These are phyloP conservation scores for Zasmidium citrigriseum DNA, from an alignment of 2,329 filamentous ascomycete genomes.

Conservation along the genomic window DNA sequence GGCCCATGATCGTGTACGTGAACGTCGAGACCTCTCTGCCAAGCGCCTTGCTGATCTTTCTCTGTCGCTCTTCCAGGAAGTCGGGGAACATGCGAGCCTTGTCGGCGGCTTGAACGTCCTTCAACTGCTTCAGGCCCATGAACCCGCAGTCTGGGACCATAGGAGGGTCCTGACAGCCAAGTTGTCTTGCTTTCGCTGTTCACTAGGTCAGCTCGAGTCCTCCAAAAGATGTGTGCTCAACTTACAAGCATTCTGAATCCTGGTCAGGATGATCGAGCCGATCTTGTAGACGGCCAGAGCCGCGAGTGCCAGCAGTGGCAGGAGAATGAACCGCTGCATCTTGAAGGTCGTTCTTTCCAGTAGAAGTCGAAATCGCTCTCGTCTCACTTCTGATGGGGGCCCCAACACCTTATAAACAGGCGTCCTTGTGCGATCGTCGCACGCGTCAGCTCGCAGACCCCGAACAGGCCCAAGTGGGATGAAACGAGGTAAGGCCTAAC, in stretches of 20 bases:
- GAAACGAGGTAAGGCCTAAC: too few relatives aligned
- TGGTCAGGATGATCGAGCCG: conserved; percentile 19
- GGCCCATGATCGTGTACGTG: conserved; percentile 26
- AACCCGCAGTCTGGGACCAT: conserved; percentile 26
- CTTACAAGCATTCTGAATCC: conserved; percentile 19
- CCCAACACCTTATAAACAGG: background rate
- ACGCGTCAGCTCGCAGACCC: background rate
- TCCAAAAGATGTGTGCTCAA: background rate
- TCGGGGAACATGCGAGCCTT: conserved; percentile 31
- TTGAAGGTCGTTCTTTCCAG: background rate
- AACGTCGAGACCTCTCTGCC: conserved; percentile 32
- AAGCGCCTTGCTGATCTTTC: conserved; percentile 22
- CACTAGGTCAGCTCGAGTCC: conserved; percentile 7
- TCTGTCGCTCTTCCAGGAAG: conserved; percentile 28
- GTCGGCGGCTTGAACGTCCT: conserved; percentile 31
- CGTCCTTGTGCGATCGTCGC: too few relatives aligned
- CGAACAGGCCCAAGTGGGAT: too few relatives aligned
- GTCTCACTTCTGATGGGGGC: background rate
- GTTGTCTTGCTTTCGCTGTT: conserved; percentile 25
- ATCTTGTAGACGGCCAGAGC: conserved; percentile 27
- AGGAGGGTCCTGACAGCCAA: conserved; percentile 28
- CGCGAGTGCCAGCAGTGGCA: conserved; percentile 25
- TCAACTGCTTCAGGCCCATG: conserved; percentile 31
- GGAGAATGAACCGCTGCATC: conserved; percentile 27
- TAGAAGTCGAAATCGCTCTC: background rate